phyloP scores from a whole-genome alignment of 192 early-diverging fungal genomes.

The Diversispora eburnea region DNA sequence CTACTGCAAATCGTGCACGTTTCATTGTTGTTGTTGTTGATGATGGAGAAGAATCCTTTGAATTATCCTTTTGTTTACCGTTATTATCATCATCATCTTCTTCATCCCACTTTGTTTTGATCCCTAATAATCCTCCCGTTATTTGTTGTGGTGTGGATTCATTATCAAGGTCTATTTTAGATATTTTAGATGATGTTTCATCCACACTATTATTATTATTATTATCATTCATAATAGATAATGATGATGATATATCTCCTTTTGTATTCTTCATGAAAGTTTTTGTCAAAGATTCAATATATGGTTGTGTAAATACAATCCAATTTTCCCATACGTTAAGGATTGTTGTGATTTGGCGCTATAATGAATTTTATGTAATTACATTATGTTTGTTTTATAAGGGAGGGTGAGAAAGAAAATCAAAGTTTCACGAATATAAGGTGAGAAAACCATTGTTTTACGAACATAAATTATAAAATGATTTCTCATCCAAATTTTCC shows the following conservation, averaged over 20 bases:
- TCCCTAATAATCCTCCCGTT: neutral
- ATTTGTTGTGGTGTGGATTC: neutral
- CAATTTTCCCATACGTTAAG: conserved; percentile 86
- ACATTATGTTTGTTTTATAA: neutral
- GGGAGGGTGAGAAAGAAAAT: neutral
- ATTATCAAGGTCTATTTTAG: neutral
- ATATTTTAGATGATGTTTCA: too few relatives aligned
- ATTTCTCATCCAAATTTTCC: neutral
- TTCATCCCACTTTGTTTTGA: neutral
- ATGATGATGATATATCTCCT: conserved; percentile 7
- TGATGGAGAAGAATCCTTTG: neutral
- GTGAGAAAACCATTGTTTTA: neutral
- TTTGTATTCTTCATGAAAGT: conserved; percentile 50
- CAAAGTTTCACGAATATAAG: conserved; percentile 16
- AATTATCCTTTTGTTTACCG: neutral
- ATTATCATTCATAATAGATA: neutral
- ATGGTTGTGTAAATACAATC: conserved; percentile 77
- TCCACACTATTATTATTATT: neutral
- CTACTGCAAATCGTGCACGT: neutral
- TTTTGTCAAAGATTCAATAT: conserved; percentile 53
- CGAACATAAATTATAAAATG: neutral
- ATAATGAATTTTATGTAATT: conserved; percentile 1
- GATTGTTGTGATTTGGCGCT: conserved; percentile 56
- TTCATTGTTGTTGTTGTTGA: neutral
- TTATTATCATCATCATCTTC: conserved; percentile 2